Evolutionary conservation across 176 grass and related monocot genomes (phyloP).

Genomic region (maize (Zea mays)): DNA sequence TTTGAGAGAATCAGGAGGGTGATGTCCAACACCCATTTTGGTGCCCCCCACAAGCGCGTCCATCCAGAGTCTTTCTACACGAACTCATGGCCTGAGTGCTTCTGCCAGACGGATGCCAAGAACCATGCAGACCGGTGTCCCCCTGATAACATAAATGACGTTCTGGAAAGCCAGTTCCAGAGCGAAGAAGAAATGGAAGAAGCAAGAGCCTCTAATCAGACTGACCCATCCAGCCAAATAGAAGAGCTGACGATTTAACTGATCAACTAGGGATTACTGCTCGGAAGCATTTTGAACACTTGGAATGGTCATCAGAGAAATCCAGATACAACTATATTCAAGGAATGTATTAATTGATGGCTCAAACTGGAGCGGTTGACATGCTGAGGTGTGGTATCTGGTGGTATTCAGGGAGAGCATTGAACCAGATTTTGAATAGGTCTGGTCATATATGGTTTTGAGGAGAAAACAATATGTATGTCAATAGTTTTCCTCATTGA

Average conservation of each 20-base stretch:
- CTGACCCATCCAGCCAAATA: conserved; percentile 34
- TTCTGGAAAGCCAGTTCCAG: conserved; percentile 65
- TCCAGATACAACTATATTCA: neutral
- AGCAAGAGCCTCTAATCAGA: conserved; percentile 26
- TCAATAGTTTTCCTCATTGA: conserved; percentile 10
- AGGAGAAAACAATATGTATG: neutral
- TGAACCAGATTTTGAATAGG: conserved; percentile 15
- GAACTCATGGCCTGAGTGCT: conserved; percentile 98
- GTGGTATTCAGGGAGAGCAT: neutral
- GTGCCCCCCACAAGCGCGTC: conserved; percentile 70
- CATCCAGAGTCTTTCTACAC: conserved; percentile 84
- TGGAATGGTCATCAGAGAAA: neutral
- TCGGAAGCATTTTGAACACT: neutral
- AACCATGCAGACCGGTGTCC: conserved; percentile 64
- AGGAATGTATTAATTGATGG: conserved; percentile 14
- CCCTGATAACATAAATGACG: conserved; percentile 57
- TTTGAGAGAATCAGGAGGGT: conserved; percentile 74
- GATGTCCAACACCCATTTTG: conserved; percentile 80
- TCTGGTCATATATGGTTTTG: conserved; percentile 20
- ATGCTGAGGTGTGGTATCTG: neutral
- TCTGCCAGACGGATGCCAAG: conserved; percentile 67
- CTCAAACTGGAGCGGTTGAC: neutral
- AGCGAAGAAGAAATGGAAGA: conserved; percentile 47
- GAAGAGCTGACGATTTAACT: conserved; percentile 39
- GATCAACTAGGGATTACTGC: conserved; percentile 2